Percentiles rank a stretch among this genome's conserved stretches.
Evolutionary conservation across 2,329 filamentous ascomycete genomes (phyloP).

Genomic region (Rutstroemia sydowiana): DNA sequence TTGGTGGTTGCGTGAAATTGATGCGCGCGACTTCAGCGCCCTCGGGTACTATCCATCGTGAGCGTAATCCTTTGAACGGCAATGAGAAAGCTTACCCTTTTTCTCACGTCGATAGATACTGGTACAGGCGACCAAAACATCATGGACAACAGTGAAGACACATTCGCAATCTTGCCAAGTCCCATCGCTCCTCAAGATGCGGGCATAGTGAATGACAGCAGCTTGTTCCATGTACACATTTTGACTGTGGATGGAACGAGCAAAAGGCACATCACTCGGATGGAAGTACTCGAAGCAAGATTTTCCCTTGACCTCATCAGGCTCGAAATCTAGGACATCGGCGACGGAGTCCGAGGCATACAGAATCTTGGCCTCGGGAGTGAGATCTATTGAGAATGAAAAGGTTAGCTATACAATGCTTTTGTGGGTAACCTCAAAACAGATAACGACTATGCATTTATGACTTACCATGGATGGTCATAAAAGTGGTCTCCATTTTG

Average conservation of each 20-base stretch:
- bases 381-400: slow-evolving; percentile 50
- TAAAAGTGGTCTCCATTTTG: slow-evolving; percentile 78
- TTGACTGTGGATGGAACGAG: slow-evolving; percentile 63
- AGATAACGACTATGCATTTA: background rate
- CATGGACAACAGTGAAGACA: slow-evolving; percentile 82
- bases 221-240: slow-evolving; percentile 76
- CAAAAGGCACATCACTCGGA: slow-evolving; percentile 64
- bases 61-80: background rate
- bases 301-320: slow-evolving; percentile 65
- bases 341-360: slow-evolving; percentile 78
- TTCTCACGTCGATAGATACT: slow-evolving; percentile 56
- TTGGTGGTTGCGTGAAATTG: slow-evolving; percentile 69
- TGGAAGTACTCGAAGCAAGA: slow-evolving; percentile 86
- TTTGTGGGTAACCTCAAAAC: background rate
- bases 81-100: background rate
- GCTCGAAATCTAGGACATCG: slow-evolving; percentile 74
- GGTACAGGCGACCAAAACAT: slow-evolving; percentile 79
- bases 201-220: slow-evolving; percentile 74
- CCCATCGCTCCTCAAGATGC: slow-evolving; percentile 60
- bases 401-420: slow-evolving; percentile 13
- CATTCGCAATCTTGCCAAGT: slow-evolving; percentile 74
- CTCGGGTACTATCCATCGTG: background rate
- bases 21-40: background rate
- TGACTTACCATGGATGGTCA: slow-evolving; percentile 76
- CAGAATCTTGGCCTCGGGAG: slow-evolving; percentile 67